phyloP scores from a whole-genome alignment of 2,329 filamentous ascomycete genomes.

The Colletotrichum navitas region DNA sequence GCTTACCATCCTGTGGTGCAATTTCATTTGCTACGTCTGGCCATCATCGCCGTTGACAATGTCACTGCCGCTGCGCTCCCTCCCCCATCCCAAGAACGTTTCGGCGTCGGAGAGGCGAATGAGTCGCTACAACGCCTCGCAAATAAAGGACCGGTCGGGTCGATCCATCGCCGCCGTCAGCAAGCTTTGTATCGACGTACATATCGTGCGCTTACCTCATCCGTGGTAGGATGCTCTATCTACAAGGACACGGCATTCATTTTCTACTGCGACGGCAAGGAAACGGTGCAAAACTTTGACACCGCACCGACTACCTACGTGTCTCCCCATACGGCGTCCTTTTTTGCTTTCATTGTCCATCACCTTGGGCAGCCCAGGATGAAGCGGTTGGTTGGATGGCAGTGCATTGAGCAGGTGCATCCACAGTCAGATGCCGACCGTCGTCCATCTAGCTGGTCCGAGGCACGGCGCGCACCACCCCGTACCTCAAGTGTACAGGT shows the following conservation, averaged over 20 bases:
- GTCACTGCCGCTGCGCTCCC: neutral
- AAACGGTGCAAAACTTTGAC: neutral
- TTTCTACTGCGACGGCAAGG: neutral
- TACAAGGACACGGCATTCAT: neutral
- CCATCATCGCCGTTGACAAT: neutral
- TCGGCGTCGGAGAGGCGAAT: neutral
- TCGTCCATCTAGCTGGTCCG: slow-evolving; percentile 27
- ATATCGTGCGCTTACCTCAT: neutral
- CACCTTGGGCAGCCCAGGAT: neutral
- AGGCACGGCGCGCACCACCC: slow-evolving; percentile 24
- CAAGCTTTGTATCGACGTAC: neutral
- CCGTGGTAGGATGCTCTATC: neutral
- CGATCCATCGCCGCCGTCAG: slow-evolving; percentile 10
- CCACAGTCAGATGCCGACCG: slow-evolving; percentile 33
- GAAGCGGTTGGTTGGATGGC: neutral
- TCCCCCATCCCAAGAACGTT: neutral
- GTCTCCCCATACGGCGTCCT: neutral
- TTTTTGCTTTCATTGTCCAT: neutral
- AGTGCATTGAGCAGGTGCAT: neutral
- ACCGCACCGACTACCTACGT: neutral
- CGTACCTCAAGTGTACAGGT: slow-evolving; percentile 15
- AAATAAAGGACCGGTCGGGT: slow-evolving; percentile 1
- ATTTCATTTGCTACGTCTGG: neutral
- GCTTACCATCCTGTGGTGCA: neutral
- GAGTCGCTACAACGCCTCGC: neutral